Evolutionary conservation across 805 yeast species (phyloP), one percentile per base, ranked within the genome.

Genomic region (Saccharomyces jurei): DNA sequence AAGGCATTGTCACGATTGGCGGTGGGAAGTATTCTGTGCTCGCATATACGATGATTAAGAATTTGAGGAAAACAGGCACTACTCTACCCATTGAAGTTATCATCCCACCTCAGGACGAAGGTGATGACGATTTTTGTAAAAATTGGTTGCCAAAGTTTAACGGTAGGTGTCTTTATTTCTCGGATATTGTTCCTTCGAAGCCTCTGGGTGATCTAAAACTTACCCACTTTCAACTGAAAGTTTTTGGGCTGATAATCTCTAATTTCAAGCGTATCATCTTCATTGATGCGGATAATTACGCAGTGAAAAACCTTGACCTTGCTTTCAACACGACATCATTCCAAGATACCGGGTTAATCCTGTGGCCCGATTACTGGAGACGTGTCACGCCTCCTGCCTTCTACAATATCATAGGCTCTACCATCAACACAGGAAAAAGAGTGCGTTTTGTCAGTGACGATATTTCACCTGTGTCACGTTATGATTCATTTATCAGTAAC

Each of bases 291-390:
- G 96, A 89, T 70, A 82, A 86, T 59, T 71, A 79, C 17, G 78
- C 83, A 0, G 75, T 79, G 11, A 74, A 74, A 52, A 65, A 74
- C 14, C 78, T 83, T 1, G 82, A 79, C 57, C 52, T 66, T 2
- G 70, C 84, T 46, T 71, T 81, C 49, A 60, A 65, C 2, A 56
- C 67, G 26, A 75, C 76, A 25, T 77, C 86, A 2, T 84, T 75
- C 64, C 55, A 60, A 29, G 65, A 71, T 13, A 68, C 71, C 41
- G 86, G 87, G 2, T 67, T 85, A 67, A 76, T 85, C 31, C 74
- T 83, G 1, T 85, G 90, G 90, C 91, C 90, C 0, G 90, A 85
- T 69, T 82, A 82, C 56, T 85, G 91, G 90, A 75, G 81, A 61
- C 75, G 91, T 56, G 80, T 86, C 3, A 81, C 87, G 0, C 76